These are phyloP conservation scores for Diaporthe ilicicola DNA, from an alignment of 2,329 filamentous ascomycete genomes.

Conservation along the genomic window DNA sequence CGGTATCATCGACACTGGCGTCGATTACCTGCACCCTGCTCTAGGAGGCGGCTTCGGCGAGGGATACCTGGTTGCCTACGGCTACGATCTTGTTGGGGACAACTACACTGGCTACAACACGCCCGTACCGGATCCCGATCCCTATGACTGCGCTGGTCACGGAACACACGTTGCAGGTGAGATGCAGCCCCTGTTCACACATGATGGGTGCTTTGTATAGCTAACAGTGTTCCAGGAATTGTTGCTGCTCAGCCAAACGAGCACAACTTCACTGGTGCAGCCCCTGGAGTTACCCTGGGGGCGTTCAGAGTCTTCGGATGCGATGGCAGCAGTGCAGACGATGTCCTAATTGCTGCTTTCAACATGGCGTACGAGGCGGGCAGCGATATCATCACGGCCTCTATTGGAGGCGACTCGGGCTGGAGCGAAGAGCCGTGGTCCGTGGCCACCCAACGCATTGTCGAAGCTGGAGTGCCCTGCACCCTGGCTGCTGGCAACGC, in stretches of 20 bases:
- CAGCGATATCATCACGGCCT: conserved; percentile 44
- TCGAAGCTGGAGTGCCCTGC: conserved; percentile 40
- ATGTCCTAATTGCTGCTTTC: conserved; percentile 52
- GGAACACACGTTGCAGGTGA: conserved; percentile 33
- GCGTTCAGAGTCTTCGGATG: conserved; percentile 51
- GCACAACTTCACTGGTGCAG: conserved; percentile 50
- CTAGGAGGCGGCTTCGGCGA: conserved; percentile 51
- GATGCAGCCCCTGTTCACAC: background rate
- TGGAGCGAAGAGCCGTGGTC: conserved; percentile 41
- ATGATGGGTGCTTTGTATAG: too few relatives aligned
- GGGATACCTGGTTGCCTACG: conserved; percentile 28
- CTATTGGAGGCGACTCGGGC: conserved; percentile 38
- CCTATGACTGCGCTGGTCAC: conserved; percentile 22
- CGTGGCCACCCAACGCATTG: conserved; percentile 40
- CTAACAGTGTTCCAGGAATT: conserved; percentile 43
- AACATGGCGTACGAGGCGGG: conserved; percentile 53
- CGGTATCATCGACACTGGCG: conserved; percentile 47
- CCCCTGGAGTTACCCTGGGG: conserved; percentile 51
- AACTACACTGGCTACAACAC: conserved; percentile 15
- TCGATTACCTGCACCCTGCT: conserved; percentile 51
- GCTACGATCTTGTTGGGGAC: conserved; percentile 25
- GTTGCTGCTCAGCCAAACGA: conserved; percentile 52
- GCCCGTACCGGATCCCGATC: conserved; percentile 17
- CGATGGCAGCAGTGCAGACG: conserved; percentile 39
- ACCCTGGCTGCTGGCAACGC: conserved; percentile 41